Evolutionary conservation across 179 eudicot species (phyloP), one percentile per base, ranked within the genome.

Genomic region (Spinacia oleracea): DNA sequence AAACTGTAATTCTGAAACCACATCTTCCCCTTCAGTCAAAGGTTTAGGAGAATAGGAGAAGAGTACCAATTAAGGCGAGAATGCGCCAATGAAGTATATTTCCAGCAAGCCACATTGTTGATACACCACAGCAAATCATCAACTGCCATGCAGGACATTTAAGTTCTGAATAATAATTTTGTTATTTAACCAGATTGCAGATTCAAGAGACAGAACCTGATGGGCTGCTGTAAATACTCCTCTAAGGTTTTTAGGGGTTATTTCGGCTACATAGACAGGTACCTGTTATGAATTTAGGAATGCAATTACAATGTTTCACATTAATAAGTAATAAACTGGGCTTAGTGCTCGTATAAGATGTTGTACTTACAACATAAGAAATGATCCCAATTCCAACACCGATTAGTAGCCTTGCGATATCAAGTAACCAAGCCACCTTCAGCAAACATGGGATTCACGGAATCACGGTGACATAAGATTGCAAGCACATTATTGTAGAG

Each of bases 191-290:
- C 7, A 50, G 46, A 65, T 2, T 53, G 56, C 8, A n/a, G 60
- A 42, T 55, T 51, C 63, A 55, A 58, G 59, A 72, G 53, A 65
- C 0, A 45, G 32, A 82, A 94, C 98, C 93, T 92, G 97, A 81
- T 94, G 93, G 21, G 81, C 91, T 11, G 94, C 84, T 23, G 94
- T 88, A 71, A 90, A 91, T 56, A 80, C 87, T 66, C 98, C 98
- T 86, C 97, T 82, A 73, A 94, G 91, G 79, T 94, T 83, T 84
- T 89, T 90, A 18, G 98, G 97, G 56, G 98, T 90, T 78, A 92
- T 90, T 84, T 94, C 98, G 38, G 98, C 96, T 83, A 94, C 81
- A 78, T 94, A 94, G 38, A 94, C 85, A 23, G 98, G 98, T 66
- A 94, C 97, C 98, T 94, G 83, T 73, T 40, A 38, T n/a, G 27